Percentiles rank a stretch among this genome's conserved stretches.
phyloP scores from a whole-genome alignment of 768 basidiomycete genomes.

The Collybia sp. region DNA sequence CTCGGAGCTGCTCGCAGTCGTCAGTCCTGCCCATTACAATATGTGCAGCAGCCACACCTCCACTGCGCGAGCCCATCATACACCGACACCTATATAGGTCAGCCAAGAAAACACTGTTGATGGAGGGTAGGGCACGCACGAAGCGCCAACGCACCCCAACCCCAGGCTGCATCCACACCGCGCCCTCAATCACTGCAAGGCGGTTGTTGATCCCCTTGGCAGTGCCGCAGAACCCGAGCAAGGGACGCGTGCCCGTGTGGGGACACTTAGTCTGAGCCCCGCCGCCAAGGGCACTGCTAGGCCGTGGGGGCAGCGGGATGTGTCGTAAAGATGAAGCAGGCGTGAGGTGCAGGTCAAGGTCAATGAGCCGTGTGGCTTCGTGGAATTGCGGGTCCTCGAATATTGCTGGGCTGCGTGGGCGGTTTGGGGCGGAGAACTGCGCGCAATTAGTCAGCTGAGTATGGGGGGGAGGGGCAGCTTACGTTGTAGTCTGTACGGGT shows the following conservation, averaged over 20 bases:
- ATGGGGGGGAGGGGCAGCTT: constrained; percentile 6
- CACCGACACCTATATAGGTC: constrained; percentile 43
- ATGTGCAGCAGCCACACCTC: no score
- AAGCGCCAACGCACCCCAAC: constrained; percentile 52
- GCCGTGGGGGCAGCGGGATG: constrained; percentile 11
- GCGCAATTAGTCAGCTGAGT: background rate
- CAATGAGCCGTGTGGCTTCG: constrained; percentile 63
- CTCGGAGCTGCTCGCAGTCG: constrained; percentile 48
- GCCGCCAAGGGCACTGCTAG: constrained; percentile 3
- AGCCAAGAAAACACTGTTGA: constrained; percentile 2
- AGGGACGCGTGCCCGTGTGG: constrained; percentile 25
- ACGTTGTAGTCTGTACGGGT: constrained; percentile 44
- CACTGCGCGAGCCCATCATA: constrained; percentile 44
- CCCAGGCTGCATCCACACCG: constrained; percentile 42
- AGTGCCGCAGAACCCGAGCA: constrained; percentile 41
- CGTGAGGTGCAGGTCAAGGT: constrained; percentile 47
- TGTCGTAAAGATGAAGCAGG: constrained; percentile 20
- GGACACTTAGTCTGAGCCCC: constrained; percentile 10
- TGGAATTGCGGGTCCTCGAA: constrained; percentile 54
- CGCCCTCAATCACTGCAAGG: constrained; percentile 43
- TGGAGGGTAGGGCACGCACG: constrained; percentile 36
- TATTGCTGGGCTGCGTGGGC: constrained; percentile 35
- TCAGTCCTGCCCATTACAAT: no score
- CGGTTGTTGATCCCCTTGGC: constrained; percentile 38
- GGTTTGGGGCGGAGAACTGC: constrained; percentile 29